Evolutionary conservation across 2,329 filamentous ascomycete species (phyloP).

Genomic region (Colletotrichum kahawae): DNA sequence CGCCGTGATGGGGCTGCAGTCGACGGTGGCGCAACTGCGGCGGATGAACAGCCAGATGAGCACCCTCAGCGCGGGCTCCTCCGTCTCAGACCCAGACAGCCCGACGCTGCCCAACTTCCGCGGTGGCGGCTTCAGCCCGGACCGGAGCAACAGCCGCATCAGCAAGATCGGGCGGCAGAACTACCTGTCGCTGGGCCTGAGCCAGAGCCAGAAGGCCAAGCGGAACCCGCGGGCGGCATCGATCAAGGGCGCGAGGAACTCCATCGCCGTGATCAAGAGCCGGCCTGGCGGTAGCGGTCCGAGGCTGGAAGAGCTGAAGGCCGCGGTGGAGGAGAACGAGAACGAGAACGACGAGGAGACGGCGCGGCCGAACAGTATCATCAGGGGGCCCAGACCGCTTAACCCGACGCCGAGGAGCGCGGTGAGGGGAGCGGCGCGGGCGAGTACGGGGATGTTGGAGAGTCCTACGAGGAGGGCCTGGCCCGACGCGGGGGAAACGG

Average conservation of each 20-base stretch:
- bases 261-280: not conserved
- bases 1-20: slow-evolving; percentile 10
- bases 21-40: slow-evolving; percentile 55
- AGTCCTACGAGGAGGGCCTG: not conserved
- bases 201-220: slow-evolving; percentile 24
- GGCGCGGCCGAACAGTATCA: not conserved
- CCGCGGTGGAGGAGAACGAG: slow-evolving; percentile 16
- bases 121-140: slow-evolving; percentile 43
- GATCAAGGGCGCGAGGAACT: slow-evolving; percentile 4
- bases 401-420: not conserved
- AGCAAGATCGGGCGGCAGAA: slow-evolving; percentile 44
- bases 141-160: slow-evolving; percentile 32
- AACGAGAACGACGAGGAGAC: slow-evolving; percentile 10
- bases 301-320: not conserved
- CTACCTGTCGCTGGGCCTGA: slow-evolving; percentile 42
- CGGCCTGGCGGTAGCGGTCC: not conserved
- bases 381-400: not conserved
- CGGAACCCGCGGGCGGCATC: not conserved
- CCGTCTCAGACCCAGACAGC: slow-evolving; percentile 39
- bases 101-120: slow-evolving; percentile 43
- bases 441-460: not conserved
- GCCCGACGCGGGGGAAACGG: not conserved
- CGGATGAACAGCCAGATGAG: slow-evolving; percentile 62
- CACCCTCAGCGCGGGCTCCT: slow-evolving; percentile 46
- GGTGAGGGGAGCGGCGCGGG: not conserved